phyloP scores from a whole-genome alignment of 108 stramenopile genomes.

The Skeletonema grethae region DNA sequence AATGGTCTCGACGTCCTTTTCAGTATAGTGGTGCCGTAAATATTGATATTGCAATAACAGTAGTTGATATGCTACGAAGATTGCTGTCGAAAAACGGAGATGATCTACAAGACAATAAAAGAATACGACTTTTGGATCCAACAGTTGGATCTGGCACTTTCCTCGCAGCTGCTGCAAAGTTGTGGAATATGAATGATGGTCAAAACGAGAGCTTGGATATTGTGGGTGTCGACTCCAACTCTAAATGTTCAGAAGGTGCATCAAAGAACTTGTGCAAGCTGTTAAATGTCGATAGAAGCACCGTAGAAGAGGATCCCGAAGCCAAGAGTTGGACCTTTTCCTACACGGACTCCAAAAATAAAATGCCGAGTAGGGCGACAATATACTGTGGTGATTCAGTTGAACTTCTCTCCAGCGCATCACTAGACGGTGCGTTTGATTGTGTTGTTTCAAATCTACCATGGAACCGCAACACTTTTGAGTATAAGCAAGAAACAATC shows the following conservation, averaged over 20 bases:
- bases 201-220: slow-evolving; percentile 27
- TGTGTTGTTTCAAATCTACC: slow-evolving; percentile 71
- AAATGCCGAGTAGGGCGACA: slow-evolving; percentile 1
- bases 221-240: slow-evolving; percentile 63
- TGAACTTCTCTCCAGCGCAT: background rate
- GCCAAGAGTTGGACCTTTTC: slow-evolving; percentile 9
- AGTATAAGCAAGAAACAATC: slow-evolving; percentile 3
- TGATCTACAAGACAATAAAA: background rate
- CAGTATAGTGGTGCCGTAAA: slow-evolving; percentile 78
- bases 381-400: slow-evolving; percentile 14
- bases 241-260: slow-evolving; percentile 55
- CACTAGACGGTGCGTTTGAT: slow-evolving; percentile 25
- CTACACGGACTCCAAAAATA: background rate
- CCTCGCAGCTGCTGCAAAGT: slow-evolving; percentile 53
- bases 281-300: slow-evolving; percentile 17
- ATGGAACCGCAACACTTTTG: slow-evolving; percentile 56
- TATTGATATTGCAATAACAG: slow-evolving; percentile 46
- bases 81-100: background rate
- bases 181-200: slow-evolving; percentile 8
- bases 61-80: slow-evolving; percentile 54
- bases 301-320: background rate
- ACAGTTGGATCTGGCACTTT: slow-evolving; percentile 76
- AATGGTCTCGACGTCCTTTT: slow-evolving; percentile 69
- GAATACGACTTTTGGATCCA: slow-evolving; percentile 56
- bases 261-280: slow-evolving; percentile 48